Conservation (phyloP, 371 early-diverging fungal genomes). For the Sporodiniella umbellata region DNA sequence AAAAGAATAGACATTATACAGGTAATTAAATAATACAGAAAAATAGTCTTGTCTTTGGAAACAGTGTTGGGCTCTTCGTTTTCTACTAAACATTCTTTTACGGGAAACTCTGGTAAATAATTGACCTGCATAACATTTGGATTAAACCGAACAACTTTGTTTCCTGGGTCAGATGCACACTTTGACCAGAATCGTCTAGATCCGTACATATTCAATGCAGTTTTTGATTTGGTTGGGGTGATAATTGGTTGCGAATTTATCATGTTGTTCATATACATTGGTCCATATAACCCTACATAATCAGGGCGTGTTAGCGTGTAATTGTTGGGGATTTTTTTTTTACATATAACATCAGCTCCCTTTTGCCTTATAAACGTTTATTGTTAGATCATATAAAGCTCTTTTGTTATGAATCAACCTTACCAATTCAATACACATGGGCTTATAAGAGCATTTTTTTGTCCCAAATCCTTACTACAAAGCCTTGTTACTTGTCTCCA, state of each 20-base stretch:
- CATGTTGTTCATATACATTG: no score
- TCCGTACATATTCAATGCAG: conserved; percentile 6
- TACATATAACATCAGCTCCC: conserved; percentile 35
- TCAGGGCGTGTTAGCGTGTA: neutral
- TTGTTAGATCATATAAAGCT: neutral
- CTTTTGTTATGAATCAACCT: conserved; percentile 1
- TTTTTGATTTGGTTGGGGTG: neutral
- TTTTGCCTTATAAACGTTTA: conserved; percentile 28
- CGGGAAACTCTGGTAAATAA: conserved; percentile 16
- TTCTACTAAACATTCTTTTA: conserved; percentile 3
- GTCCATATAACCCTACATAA: conserved; percentile 38
- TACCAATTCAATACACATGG: conserved; percentile 42
- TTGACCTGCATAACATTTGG: conserved; percentile 12
- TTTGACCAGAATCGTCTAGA: conserved; percentile 16
- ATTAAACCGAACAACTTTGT: conserved; percentile 16
- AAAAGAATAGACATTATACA: no score
- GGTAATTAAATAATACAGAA: no score
- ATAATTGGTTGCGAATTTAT: neutral
- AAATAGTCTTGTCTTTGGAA: no score
- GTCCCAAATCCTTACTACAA: conserved; percentile 22
- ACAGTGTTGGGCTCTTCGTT: no score
- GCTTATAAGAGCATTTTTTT: conserved; percentile 23
- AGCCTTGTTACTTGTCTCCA: conserved; percentile 46
- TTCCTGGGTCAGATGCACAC: conserved; percentile 19
- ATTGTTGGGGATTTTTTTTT: neutral